Evolutionary conservation across 805 yeast species (phyloP), one percentile per base, ranked within the genome.

Genomic region (Saturnispora saitoi): DNA sequence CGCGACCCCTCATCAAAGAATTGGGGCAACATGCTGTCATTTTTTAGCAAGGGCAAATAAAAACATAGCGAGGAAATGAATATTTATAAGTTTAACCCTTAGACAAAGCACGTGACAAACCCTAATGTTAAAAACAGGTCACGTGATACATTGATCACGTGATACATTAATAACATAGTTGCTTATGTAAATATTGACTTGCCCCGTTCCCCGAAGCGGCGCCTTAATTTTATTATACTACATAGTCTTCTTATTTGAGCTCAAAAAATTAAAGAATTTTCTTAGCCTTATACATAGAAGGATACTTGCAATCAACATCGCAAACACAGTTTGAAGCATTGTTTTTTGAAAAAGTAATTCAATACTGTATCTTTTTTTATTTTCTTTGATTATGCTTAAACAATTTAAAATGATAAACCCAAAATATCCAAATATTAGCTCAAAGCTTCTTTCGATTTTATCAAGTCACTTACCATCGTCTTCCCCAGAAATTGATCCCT

Each of bases 401-500:
- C 14, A 30, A 11, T 11, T 37, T 6, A 37, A 20, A 37, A 38
- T 17, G 36, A 32, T 43, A 9, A 40, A 54, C 17, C 29, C 43
- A 7, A 17, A 40, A 14, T 63, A 63, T 32, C 64, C 66, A 1
- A 51, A 64, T 38, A 45, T 62, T 12, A 61, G 65, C 3, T 43
- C 59, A 3, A 55, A 59, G 19, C 38, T 64, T 15, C 46, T 54
- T 14, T 45, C 55, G 14, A 55, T 67, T 11, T 30, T 67, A 32
- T 49, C 50, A 3, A 55, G 64, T 14, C 66, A 64, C 50, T 57
- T 67, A 28, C 77, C 77, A 1, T 49, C 47, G 8, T 44, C 51
- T 6, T 71, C 75, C 1, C 77, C 87, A 3, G 86, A 80, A 56
- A 49, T 60, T 10, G 96, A 89, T 63, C 83, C 84, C 22, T 83